These are phyloP conservation scores for Diaporthe sp. DNA, from an alignment of 2,329 filamentous ascomycete species.

Conservation along the genomic window DNA sequence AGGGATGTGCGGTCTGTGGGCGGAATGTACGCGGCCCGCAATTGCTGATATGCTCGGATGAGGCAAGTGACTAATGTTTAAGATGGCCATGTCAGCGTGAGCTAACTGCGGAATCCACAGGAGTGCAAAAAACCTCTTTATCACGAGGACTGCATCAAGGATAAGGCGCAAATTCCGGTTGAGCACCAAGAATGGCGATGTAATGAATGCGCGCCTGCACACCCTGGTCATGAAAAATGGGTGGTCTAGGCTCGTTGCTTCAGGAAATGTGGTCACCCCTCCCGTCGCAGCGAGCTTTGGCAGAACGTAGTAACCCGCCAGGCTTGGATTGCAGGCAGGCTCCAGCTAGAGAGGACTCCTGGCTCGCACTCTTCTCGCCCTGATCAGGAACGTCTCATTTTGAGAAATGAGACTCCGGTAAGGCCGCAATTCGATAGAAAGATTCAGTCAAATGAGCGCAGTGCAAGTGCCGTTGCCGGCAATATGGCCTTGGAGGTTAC, in stretches of 20 bases:
- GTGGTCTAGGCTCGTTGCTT: background rate
- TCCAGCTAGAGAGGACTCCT: background rate
- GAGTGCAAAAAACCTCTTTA: constrained; percentile 56
- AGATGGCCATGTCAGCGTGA: constrained; percentile 32
- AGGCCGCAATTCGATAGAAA: background rate
- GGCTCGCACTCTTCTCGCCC: background rate
- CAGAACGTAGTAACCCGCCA: background rate
- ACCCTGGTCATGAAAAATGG: background rate
- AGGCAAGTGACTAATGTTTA: constrained; percentile 46
- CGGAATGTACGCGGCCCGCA: constrained; percentile 59
- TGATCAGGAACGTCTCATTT: background rate
- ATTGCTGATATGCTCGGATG: constrained; percentile 61
- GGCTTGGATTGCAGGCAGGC: background rate
- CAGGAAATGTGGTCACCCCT: background rate
- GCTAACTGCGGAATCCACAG: constrained; percentile 43
- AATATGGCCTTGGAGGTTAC: background rate
- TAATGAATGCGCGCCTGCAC: constrained; percentile 48
- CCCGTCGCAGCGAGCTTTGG: background rate
- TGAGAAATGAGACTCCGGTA: background rate
- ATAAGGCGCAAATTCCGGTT: constrained; percentile 49
- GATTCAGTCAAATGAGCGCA: background rate
- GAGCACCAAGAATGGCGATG: constrained; percentile 54
- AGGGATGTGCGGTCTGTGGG: constrained; percentile 60
- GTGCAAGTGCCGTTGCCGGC: background rate
- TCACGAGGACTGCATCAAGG: constrained; percentile 58